Base-by-base conservation (phyloP, 2,329 filamentous ascomycete species). In the Monosporascus cannonballus region DNA sequence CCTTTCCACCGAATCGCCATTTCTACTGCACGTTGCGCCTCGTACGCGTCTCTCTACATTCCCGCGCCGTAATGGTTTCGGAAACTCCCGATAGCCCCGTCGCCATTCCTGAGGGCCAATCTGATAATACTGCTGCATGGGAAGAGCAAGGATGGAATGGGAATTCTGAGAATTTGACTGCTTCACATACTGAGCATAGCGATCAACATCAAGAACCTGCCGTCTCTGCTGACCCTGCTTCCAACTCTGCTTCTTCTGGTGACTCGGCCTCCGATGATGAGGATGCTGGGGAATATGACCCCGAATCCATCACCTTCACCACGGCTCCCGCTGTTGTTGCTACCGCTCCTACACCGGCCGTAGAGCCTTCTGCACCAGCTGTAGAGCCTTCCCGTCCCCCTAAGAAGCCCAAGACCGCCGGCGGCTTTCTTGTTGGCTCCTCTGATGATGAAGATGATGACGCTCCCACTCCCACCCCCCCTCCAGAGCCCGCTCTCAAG, bases 321-420 rank as follows among this genome's bases (percentile, higher is more conserved):
- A 61, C 64, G 41, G 49, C 49, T 47, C 38, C 48, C 24, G 38
- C 48, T n/a, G 36, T 36, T 25, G 17, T 49, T 22, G 51, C 51
- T 39, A 50, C 61, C 46, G 44, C 55, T 7, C 55, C 56, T 22
- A 61, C 60, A 47, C 65, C 62, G 55, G 51, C 55, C 14, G 59
- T 64, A 55, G 68, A 70, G 57, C 64, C 61, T 42, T 60, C 59
- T 34, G 58, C 60, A 25, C 63, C 65, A 38, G 48, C 54, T 38
- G 64, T 66, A 47, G 68, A 64, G 42, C 66, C 65, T 52, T 66
- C 66, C 58, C 72, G 69, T 56, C 73, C 68, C 52, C 68, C 65
- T 61, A 78, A 73, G 65, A 86, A 86, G 68, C 83, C 78, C 36
- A 82, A 81, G 67, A 81, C 76, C 55, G 76, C 78, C 24, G 80